Conservation (phyloP, 2,329 filamentous ascomycete genomes). For the Madurella fahalii region DNA sequence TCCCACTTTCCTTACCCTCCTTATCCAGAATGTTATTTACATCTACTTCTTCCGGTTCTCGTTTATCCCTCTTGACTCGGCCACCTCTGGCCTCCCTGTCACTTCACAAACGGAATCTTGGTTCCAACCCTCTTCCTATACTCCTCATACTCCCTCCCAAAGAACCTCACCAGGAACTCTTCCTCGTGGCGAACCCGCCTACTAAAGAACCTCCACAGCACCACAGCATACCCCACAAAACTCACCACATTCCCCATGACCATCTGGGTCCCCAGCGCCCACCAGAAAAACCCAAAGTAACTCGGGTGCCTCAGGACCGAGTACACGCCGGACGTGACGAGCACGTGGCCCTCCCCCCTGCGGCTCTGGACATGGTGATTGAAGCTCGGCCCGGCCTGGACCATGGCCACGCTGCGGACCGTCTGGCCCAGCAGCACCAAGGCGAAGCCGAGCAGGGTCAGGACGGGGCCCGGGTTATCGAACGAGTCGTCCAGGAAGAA, state of each 20-base stretch:
- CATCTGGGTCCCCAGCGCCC: slow-evolving; percentile 91
- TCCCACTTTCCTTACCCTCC: no score
- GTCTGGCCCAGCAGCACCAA: slow-evolving; percentile 68
- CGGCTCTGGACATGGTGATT: slow-evolving; percentile 78
- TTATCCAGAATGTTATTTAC: no score
- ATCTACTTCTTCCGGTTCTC: not conserved
- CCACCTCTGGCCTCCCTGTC: not conserved
- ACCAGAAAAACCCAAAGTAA: slow-evolving; percentile 99
- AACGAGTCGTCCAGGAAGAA: no score
- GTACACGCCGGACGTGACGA: slow-evolving; percentile 86
- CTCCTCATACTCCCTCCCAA: slow-evolving; percentile 72
- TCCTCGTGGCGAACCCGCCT: slow-evolving; percentile 75
- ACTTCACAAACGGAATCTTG: slow-evolving; percentile 71
- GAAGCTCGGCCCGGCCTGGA: slow-evolving; percentile 83
- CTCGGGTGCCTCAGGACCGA: slow-evolving; percentile 73
- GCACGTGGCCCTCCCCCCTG: slow-evolving; percentile 62
- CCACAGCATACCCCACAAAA: slow-evolving; percentile 65
- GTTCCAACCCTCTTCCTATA: slow-evolving; percentile 71
- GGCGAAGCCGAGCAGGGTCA: slow-evolving; percentile 55
- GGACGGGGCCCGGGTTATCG: slow-evolving; percentile 34
- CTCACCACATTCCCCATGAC: slow-evolving; percentile 82
- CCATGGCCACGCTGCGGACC: slow-evolving; percentile 80
- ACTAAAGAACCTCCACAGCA: slow-evolving; percentile 84
- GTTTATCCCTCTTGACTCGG: not conserved
- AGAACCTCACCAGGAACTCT: slow-evolving; percentile 71